Evolutionary conservation across 2,329 filamentous ascomycete species (phyloP).

Genomic region (Monilinia fructigena): DNA sequence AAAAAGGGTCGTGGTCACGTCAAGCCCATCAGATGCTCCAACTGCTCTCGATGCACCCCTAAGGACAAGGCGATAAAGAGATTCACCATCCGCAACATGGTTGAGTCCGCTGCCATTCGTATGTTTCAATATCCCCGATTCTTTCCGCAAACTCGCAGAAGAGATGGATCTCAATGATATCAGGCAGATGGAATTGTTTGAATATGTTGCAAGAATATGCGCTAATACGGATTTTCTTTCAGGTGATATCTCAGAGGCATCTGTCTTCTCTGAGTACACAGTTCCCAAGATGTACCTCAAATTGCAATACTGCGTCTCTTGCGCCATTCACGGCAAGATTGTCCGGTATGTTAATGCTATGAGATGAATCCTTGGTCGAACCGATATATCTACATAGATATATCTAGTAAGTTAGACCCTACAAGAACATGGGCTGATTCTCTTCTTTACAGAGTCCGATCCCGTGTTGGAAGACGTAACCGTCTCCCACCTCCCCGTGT

Average conservation of each 20-base stretch:
- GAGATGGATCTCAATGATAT: neutral
- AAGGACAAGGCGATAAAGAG: slow-evolving; percentile 99
- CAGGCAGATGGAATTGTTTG: neutral
- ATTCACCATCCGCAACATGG: slow-evolving; percentile 99
- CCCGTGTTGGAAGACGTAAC: slow-evolving; percentile 95
- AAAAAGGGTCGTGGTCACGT: slow-evolving; percentile 99
- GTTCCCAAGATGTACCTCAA: slow-evolving; percentile 99
- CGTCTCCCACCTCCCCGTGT: slow-evolving; percentile 96
- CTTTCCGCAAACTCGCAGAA: neutral
- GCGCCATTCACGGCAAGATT: slow-evolving; percentile 99
- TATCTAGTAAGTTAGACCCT: slow-evolving; percentile 36
- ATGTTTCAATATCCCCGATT: slow-evolving; percentile 50
- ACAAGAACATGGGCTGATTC: slow-evolving; percentile 46
- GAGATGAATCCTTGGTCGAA: slow-evolving; percentile 61
- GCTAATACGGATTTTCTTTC: slow-evolving; percentile 30
- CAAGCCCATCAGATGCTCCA: slow-evolving; percentile 96
- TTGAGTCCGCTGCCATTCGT: slow-evolving; percentile 99
- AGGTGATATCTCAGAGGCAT: slow-evolving; percentile 99
- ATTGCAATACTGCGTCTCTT: slow-evolving; percentile 99
- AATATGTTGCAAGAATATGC: neutral
- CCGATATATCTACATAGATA: slow-evolving; percentile 29
- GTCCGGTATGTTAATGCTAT: slow-evolving; percentile 81
- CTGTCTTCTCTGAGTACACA: slow-evolving; percentile 98
- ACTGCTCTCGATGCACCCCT: slow-evolving; percentile 66
- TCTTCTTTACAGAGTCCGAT: slow-evolving; percentile 74